Base-by-base conservation (phyloP, 2,329 filamentous ascomycete species). In the Colletotrichum sojae region DNA sequence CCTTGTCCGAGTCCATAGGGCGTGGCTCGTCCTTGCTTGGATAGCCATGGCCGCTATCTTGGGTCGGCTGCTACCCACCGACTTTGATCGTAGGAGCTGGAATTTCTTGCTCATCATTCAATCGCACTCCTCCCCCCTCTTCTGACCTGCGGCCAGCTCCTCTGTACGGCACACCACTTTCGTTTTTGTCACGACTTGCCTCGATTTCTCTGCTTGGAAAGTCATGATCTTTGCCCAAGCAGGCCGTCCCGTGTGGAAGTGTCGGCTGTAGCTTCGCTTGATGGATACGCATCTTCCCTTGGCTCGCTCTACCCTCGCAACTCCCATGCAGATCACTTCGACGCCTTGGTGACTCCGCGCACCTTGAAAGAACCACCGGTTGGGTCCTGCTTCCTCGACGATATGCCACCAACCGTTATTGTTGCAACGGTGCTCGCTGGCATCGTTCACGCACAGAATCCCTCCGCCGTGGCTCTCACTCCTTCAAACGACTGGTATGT, bases 401-500 rank as follows among this genome's bases (percentile, higher is more conserved):
- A 54, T 22, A 70, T 70, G 64, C 53, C 58, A 40, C 62, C 64
- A 43, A 54, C 16, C 15, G 25, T 51, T 54, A 25, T 71, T 48
- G 52, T 71, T 40, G 67, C 59, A 54, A 43, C 64, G 43, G 39
- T 68, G 45, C 59, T 71, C 18, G 36, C 46, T 63, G 70, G 55
- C 58, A 51, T 60, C 43, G 63, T 65, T 31, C 36, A 39, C 56
- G 69, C 70, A 36, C 54, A 71, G n/a, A 52, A 51, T 12, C 71
- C 61, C 27, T 61, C 70, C 51, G 69, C 67, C 60, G 52, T 72
- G 22, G 69, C 71, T 43, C 60, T 72, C 20, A 63, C 55, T 40
- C 69, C 69, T 49, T 70, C 66, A 22, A 39, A 40, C 18, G 59
- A 63, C 39, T 72, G 71, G 71, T 72, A 45, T 43, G 63, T 59